Percentiles rank a stretch among this genome's conserved stretches.
Conservation (phyloP, 176 grass and related monocot genomes). For the Hordeum vulgare region DNA sequence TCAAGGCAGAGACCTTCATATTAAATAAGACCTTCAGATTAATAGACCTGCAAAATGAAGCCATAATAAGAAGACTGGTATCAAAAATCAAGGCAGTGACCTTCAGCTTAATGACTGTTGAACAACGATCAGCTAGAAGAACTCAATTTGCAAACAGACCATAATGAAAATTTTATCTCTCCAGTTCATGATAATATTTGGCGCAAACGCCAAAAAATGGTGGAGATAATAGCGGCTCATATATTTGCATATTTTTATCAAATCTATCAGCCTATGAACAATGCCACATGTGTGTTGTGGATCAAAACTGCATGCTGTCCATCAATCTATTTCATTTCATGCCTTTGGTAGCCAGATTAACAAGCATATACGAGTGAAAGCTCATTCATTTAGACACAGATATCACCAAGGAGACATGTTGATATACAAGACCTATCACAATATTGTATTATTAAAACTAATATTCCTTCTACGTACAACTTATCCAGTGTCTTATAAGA, state of each 20-base stretch:
- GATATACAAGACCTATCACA: not conserved
- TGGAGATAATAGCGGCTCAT: not conserved
- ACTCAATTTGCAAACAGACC: not conserved
- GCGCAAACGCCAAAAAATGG: not conserved
- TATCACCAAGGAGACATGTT: not conserved
- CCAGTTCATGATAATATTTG: not conserved
- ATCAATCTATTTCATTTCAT: conserved; percentile 12
- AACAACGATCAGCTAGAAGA: not conserved
- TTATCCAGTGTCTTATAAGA: not conserved
- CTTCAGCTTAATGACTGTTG: not conserved
- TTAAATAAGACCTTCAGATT: too few relatives aligned
- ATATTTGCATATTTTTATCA: not conserved
- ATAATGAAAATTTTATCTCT: not conserved
- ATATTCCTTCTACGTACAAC: not conserved
- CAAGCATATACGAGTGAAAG: not conserved
- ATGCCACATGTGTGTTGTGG: not conserved
- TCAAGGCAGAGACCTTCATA: not conserved
- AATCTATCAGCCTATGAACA: not conserved
- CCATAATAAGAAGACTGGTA: not conserved
- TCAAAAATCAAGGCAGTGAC: not conserved
- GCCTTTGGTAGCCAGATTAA: not conserved
- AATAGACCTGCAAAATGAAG: conserved; percentile 72
- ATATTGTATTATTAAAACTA: not conserved
- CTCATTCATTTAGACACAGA: not conserved
- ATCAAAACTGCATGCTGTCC: not conserved